A percentile compares a stretch with the other conserved stretches of the same genome.
Evolutionary conservation across 495 filamentous ascomycete species (phyloP).

Genomic region (Penicillium odoratum): DNA sequence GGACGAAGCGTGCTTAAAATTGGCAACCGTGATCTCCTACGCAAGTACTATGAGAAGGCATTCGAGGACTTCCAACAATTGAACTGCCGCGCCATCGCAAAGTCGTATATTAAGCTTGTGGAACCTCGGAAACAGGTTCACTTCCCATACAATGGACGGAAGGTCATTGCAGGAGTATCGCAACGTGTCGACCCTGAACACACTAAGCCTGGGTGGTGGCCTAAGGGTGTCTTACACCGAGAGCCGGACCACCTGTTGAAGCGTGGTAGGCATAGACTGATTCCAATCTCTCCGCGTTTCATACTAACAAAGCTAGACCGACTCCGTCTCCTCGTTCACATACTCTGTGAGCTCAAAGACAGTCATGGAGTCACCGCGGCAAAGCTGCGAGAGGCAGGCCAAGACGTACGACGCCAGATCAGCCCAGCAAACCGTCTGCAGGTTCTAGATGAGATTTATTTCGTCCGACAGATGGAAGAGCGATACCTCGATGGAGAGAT

Average conservation of each 20-base stretch:
- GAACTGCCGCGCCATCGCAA: constrained; percentile 58
- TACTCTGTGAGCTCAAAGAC: constrained; percentile 51
- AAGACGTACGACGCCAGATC: constrained; percentile 43
- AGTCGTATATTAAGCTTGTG: constrained; percentile 79
- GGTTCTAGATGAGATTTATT: constrained; percentile 66
- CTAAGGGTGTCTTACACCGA: constrained; percentile 61
- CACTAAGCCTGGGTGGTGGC: constrained; percentile 78
- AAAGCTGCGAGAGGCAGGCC: constrained; percentile 45
- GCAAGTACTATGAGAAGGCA: constrained; percentile 59
- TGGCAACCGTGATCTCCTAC: constrained; percentile 55
- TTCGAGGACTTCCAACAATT: constrained; percentile 48
- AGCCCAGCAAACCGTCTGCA: constrained; percentile 32
- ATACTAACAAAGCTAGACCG: constrained; percentile 48
- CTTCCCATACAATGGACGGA: constrained; percentile 72
- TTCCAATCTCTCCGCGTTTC: background rate
- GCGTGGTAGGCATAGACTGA: constrained; percentile 51
- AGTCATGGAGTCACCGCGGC: constrained; percentile 43
- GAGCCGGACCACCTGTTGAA: constrained; percentile 83
- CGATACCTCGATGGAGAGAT: constrained; percentile 58
- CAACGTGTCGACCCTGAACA: constrained; percentile 41
- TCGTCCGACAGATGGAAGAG: constrained; percentile 64
- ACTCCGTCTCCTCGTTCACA: constrained; percentile 60
- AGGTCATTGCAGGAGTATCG: constrained; percentile 40
- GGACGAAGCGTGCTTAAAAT: constrained; percentile 50
- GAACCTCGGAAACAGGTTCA: constrained; percentile 84